Evolutionary conservation across 2,329 filamentous ascomycete species (phyloP).

Genomic region (Clarireedia paspali): DNA sequence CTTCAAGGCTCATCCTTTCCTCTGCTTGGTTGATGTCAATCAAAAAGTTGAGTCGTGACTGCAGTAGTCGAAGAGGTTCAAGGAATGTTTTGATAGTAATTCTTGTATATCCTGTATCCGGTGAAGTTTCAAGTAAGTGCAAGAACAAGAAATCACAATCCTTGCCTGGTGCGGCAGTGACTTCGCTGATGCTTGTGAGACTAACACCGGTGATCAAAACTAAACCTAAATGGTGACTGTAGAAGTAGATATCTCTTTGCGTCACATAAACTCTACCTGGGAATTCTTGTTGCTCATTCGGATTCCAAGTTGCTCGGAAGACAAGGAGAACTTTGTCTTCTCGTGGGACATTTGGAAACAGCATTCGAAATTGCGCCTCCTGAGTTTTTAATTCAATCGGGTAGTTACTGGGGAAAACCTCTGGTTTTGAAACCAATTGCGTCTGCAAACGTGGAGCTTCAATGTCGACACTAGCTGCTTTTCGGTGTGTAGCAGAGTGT

Average conservation of each 20-base stretch:
- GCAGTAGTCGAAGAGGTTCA: conserved; percentile 75
- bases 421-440: conserved; percentile 19
- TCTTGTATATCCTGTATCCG: conserved; percentile 31
- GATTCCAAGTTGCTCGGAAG: conserved; percentile 81
- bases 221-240: conserved; percentile 88
- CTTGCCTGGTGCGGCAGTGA: conserved; percentile 80
- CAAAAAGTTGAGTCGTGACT: conserved; percentile 76
- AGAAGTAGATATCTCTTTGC: conserved; percentile 84
- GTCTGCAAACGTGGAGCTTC: conserved; percentile 31
- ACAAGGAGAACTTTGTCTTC: conserved; percentile 84
- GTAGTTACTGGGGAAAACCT: conserved; percentile 65
- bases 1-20: conserved; percentile 59
- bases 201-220: conserved; percentile 74
- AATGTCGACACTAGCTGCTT: conserved; percentile 23
- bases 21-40: conserved; percentile 72
- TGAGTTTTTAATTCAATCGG: conserved; percentile 76
- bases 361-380: conserved; percentile 83
- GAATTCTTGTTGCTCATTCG: conserved; percentile 68
- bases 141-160: conserved; percentile 92
- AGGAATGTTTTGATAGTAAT: conserved; percentile 91
- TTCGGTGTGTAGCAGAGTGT: conserved; percentile 18
- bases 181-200: conserved; percentile 71
- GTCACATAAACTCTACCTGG: conserved; percentile 85
- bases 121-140: conserved; percentile 44
- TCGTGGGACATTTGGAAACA: conserved; percentile 74